Evolutionary conservation across 2,329 filamentous ascomycete species (phyloP).

Genomic region (Diplodia corticola): DNA sequence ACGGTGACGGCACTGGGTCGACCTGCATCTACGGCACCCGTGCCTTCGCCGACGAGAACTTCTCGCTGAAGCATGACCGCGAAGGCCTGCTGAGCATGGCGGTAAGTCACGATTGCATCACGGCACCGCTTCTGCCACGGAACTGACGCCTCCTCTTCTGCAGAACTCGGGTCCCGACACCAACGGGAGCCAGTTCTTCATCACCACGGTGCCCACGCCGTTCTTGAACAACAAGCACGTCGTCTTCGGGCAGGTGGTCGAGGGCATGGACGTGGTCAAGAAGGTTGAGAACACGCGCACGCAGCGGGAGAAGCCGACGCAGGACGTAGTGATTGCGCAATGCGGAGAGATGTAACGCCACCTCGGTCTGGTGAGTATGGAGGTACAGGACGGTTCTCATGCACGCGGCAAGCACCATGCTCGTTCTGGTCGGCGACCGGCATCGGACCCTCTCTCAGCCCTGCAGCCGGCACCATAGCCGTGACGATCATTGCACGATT

Average conservation of each 20-base stretch:
- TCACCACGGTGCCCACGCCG: slow-evolving; percentile 83
- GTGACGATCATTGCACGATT: background rate
- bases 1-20: slow-evolving; percentile 87
- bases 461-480: slow-evolving; percentile 12
- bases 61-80: slow-evolving; percentile 72
- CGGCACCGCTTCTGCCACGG: background rate
- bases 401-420: background rate
- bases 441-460: slow-evolving; percentile 2
- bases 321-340: slow-evolving; percentile 80
- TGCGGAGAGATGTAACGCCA: slow-evolving; percentile 83
- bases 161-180: slow-evolving; percentile 89
- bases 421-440: slow-evolving; percentile 5
- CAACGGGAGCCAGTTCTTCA: slow-evolving; percentile 97
- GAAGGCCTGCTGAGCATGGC: slow-evolving; percentile 91
- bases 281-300: slow-evolving; percentile 92
- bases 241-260: slow-evolving; percentile 87
- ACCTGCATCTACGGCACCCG: slow-evolving; percentile 84
- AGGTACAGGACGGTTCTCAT: background rate
- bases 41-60: slow-evolving; percentile 89
- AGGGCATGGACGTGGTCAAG: slow-evolving; percentile 84
- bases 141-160: slow-evolving; percentile 10
- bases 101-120: slow-evolving; percentile 53
- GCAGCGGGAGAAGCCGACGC: slow-evolving; percentile 75
- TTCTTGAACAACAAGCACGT: slow-evolving; percentile 93
- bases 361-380: background rate